Conservation (phyloP, 805 yeast genomes). For the Monosporozyma unispora region DNA sequence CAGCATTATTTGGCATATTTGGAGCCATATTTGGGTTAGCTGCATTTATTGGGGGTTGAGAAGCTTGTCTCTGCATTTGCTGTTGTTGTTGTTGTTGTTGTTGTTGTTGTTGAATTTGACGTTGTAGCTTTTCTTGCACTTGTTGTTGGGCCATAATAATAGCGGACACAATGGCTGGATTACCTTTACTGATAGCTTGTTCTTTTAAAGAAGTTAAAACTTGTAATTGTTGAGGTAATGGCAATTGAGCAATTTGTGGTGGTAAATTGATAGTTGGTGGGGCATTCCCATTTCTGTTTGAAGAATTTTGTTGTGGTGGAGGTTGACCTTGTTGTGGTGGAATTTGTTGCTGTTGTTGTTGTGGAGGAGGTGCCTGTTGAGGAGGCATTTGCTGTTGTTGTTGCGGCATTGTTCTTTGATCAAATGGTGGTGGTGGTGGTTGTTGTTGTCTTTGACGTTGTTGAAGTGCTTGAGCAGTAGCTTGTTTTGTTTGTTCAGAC, state of each 20-base stretch:
- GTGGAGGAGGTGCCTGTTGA: neutral
- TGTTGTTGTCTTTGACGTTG: neutral
- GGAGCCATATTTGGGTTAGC: neutral
- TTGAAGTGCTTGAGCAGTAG: slow-evolving; percentile 4
- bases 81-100: neutral
- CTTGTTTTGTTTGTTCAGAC: slow-evolving; percentile 1
- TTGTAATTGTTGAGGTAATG: slow-evolving; percentile 27
- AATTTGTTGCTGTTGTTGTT: neutral
- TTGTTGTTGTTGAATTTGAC: slow-evolving; percentile 8
- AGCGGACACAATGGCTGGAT: slow-evolving; percentile 24
- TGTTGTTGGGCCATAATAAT: slow-evolving; percentile 26
- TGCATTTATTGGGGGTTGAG: neutral
- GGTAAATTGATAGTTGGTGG: slow-evolving; percentile 22
- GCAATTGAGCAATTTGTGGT: slow-evolving; percentile 29
- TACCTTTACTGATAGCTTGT: slow-evolving; percentile 27
- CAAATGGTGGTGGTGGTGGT: neutral
- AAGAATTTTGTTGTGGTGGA: neutral
- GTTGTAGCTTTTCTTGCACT: slow-evolving; percentile 21
- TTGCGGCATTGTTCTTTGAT: neutral
- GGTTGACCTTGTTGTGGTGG: neutral
- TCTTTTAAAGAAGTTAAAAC: slow-evolving; percentile 25
- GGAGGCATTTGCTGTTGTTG: neutral
- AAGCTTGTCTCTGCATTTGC: neutral
- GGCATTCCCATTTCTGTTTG: neutral
- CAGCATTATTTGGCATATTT: neutral